Percentiles rank a stretch among this genome's conserved stretches.
These are phyloP conservation scores for Pestalotiopsis sp. DNA, from an alignment of 2,329 filamentous ascomycete species.

Conservation along the genomic window DNA sequence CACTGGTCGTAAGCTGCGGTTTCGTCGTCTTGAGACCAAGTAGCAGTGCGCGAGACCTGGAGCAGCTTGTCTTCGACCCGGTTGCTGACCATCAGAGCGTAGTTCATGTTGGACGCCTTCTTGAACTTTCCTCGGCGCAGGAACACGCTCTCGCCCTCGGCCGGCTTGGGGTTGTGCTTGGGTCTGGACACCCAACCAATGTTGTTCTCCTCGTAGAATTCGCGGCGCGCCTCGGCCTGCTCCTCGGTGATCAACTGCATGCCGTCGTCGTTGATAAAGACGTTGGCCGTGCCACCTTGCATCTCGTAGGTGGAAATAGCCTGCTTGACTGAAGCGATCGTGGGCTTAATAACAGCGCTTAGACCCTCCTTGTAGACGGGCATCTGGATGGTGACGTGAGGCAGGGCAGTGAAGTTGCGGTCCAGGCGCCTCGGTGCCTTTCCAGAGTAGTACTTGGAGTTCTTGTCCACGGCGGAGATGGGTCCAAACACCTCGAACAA, in stretches of 20 bases:
- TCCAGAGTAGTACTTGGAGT: constrained; percentile 50
- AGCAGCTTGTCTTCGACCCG: constrained; percentile 71
- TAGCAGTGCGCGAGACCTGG: constrained; percentile 54
- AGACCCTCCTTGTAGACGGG: constrained; percentile 54
- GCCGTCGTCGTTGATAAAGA: constrained; percentile 71
- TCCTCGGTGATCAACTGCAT: constrained; percentile 61
- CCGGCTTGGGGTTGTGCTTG: constrained; percentile 52
- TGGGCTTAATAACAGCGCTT: constrained; percentile 54
- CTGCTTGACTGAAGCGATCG: constrained; percentile 56
- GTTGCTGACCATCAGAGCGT: constrained; percentile 67
- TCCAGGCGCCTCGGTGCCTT: constrained; percentile 37
- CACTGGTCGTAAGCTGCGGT: constrained; percentile 66
- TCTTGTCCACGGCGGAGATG: constrained; percentile 44
- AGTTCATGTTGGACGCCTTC: constrained; percentile 77
- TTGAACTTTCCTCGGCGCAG: constrained; percentile 68
- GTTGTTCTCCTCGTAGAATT: constrained; percentile 60
- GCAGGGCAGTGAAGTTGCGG: constrained; percentile 42
- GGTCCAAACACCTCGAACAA: constrained; percentile 54
- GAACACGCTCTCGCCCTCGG: constrained; percentile 52
- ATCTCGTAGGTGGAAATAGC: constrained; percentile 62
- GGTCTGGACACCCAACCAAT: constrained; percentile 60
- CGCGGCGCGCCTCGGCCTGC: constrained; percentile 49
- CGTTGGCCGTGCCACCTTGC: constrained; percentile 67
- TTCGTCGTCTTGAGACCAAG: constrained; percentile 73
- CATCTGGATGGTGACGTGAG: constrained; percentile 52